phyloP scores from a whole-genome alignment of 106 monocot species.

The Xerophyta viscosa region DNA sequence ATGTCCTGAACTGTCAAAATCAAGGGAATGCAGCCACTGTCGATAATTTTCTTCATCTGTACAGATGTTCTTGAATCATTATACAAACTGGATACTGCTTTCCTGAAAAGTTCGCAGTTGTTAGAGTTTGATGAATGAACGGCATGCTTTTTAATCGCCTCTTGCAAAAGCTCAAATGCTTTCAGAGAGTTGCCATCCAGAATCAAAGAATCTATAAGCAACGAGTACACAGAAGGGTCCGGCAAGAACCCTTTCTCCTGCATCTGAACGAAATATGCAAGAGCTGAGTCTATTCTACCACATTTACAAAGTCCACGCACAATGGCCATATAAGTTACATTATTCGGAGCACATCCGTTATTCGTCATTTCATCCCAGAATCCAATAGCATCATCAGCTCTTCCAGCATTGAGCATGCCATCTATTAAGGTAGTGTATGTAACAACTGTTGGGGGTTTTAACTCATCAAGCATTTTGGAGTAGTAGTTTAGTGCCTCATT shows the following conservation, averaged over 20 bases:
- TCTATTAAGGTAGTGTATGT: conserved; percentile 69
- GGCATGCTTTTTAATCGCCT: conserved; percentile 28
- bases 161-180: conserved; percentile 57
- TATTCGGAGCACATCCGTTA: conserved; percentile 54
- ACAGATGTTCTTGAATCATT: conserved; percentile 30
- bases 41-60: conserved; percentile 27
- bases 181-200: conserved; percentile 22
- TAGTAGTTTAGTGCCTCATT: conserved; percentile 39
- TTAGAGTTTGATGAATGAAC: conserved; percentile 20
- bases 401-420: conserved; percentile 50
- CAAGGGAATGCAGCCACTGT: conserved; percentile 21
- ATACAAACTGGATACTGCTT: conserved; percentile 28
- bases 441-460: conserved; percentile 26
- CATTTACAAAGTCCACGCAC: conserved; percentile 76
- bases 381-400: conserved; percentile 41
- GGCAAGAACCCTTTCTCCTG: conserved; percentile 31
- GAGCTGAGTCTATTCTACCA: conserved; percentile 34
- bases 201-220: conserved; percentile 54
- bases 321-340: conserved; percentile 51
- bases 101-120: conserved; percentile 32
- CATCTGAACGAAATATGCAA: conserved; percentile 58
- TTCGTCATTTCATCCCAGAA: conserved; percentile 61
- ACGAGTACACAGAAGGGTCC: conserved; percentile 36
- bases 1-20: conserved; percentile 11
- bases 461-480: conserved; percentile 40